These are phyloP conservation scores for Rhizopogon sp. DNA, from an alignment of 768 basidiomycete genomes.

Conservation along the genomic window DNA sequence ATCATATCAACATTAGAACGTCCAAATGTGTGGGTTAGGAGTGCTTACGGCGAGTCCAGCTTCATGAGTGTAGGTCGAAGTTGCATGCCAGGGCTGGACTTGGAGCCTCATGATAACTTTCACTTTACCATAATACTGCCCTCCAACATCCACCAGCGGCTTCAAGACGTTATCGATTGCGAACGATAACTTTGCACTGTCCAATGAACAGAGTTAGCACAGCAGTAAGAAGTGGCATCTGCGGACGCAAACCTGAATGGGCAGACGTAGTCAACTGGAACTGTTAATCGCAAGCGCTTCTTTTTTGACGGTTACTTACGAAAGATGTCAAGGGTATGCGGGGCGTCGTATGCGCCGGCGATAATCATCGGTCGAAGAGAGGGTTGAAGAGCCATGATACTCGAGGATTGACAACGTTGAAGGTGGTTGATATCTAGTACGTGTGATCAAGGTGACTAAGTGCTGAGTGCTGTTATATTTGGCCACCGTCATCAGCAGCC, in stretches of 20 bases:
- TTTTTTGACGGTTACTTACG: conserved; percentile 35
- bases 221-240: neutral
- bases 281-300: neutral
- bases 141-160: conserved; percentile 52
- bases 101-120: conserved; percentile 68
- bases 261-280: conserved; percentile 80
- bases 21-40: neutral
- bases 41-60: conserved; percentile 68
- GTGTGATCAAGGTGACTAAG: neutral
- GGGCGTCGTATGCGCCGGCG: conserved; percentile 52
- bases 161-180: conserved; percentile 56
- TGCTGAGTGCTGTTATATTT: too few species aligned
- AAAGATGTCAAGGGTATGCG: conserved; percentile 80
- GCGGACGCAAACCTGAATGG: conserved; percentile 55
- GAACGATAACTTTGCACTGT: conserved; percentile 56
- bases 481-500: too few species aligned
- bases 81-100: conserved; percentile 76
- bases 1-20: neutral
- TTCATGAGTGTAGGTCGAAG: conserved; percentile 77
- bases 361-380: conserved; percentile 61
- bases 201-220: neutral
- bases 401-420: conserved; percentile 5
- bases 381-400: conserved; percentile 73
- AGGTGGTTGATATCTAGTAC: neutral
- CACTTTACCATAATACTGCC: conserved; percentile 66